phyloP scores from a whole-genome alignment of 139 green algal genomes.

The Desmodesmus armatus region DNA sequence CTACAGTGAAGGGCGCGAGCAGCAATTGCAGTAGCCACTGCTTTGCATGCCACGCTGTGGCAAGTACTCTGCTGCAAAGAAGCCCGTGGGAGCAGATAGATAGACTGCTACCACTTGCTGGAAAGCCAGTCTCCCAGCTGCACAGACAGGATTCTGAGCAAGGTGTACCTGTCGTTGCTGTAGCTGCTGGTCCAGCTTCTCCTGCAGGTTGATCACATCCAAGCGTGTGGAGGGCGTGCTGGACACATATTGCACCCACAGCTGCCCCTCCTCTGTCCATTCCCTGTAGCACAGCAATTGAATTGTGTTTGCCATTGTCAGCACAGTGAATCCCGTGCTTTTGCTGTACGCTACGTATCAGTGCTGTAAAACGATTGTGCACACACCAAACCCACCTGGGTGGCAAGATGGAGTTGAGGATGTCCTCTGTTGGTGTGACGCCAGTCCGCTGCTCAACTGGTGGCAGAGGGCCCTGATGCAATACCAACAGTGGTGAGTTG shows the following conservation, averaged over 20 bases:
- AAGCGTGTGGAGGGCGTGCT: slow-evolving; percentile 84
- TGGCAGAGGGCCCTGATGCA: slow-evolving; percentile 63
- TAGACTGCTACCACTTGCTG: too few relatives aligned
- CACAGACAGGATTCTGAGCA: too few relatives aligned
- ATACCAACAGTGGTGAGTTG: not conserved
- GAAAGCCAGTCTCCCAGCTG: too few relatives aligned
- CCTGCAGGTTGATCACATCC: slow-evolving; percentile 90
- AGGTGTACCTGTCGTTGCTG: slow-evolving; percentile 85
- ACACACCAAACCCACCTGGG: slow-evolving; percentile 65
- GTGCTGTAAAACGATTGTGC: not conserved
- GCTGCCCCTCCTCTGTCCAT: slow-evolving; percentile 87
- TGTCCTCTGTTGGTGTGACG: slow-evolving; percentile 87
- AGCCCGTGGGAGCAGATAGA: too few relatives aligned
- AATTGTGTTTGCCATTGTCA: not conserved
- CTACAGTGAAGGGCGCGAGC: too few relatives aligned
- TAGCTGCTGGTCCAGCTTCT: slow-evolving; percentile 89
- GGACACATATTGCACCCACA: slow-evolving; percentile 92
- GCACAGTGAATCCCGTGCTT: not conserved
- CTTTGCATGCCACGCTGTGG: too few relatives aligned
- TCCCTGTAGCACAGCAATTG: slow-evolving; percentile 65
- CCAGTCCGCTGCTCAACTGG: slow-evolving; percentile 79
- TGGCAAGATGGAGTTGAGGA: slow-evolving; percentile 90
- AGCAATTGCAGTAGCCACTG: too few relatives aligned
- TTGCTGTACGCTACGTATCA: not conserved
- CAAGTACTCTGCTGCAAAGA: too few relatives aligned